A percentile compares a stretch with the other conserved stretches of the same genome.
Evolutionary conservation across 192 early-diverging fungal genomes (phyloP).

Genomic region (Linderina pennispora): DNA sequence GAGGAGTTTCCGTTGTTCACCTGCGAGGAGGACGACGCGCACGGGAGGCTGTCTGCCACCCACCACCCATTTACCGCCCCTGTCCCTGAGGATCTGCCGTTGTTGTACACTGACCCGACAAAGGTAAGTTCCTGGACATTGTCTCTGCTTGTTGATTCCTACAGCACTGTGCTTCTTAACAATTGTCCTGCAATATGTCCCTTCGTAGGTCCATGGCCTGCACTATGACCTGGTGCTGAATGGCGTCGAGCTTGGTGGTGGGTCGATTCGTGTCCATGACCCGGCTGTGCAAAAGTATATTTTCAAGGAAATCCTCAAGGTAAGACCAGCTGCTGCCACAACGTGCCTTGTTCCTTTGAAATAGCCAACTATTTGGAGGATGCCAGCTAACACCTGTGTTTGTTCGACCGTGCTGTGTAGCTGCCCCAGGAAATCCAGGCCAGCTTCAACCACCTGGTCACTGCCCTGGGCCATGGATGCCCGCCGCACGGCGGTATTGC

Average conservation of each 20-base stretch:
- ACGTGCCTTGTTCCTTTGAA: no score
- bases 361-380: no score
- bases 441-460: slow-evolving; percentile 75
- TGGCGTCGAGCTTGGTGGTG: slow-evolving; percentile 87
- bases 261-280: slow-evolving; percentile 83
- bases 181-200: no score
- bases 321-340: slow-evolving; percentile 8
- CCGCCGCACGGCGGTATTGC: slow-evolving; percentile 90
- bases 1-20: slow-evolving; percentile 88
- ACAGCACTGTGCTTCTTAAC: no score
- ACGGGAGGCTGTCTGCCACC: slow-evolving; percentile 53
- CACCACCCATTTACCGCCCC: slow-evolving; percentile 95
- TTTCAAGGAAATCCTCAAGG: slow-evolving; percentile 62
- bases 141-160: no score
- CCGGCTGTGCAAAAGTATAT: slow-evolving; percentile 67
- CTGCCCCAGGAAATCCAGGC: slow-evolving; percentile 48
- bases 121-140: slow-evolving; percentile 25
- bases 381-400: no score
- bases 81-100: slow-evolving; percentile 54
- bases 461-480: slow-evolving; percentile 75
- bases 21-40: slow-evolving; percentile 50
- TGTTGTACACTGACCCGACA: slow-evolving; percentile 57
- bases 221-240: slow-evolving; percentile 91
- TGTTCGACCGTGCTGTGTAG: slow-evolving; percentile 18
- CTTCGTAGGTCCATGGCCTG: slow-evolving; percentile 59